phyloP scores from a whole-genome alignment of 2,329 filamentous ascomycete species.

The Aspergillus floridensis region DNA sequence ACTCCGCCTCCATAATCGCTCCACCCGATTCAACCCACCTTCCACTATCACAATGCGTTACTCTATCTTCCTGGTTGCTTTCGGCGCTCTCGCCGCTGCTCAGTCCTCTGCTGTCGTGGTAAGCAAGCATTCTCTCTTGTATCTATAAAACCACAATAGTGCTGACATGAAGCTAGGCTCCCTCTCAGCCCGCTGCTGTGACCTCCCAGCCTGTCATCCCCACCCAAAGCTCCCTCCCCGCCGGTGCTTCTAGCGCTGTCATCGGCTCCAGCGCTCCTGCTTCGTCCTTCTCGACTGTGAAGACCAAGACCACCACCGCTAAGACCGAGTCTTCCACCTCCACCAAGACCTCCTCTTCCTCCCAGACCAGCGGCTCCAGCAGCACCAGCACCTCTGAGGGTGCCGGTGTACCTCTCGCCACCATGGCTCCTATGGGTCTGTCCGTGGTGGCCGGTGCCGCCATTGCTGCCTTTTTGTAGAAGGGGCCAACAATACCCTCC shows the following conservation, averaged over 20 bases:
- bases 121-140: conserved; percentile 8
- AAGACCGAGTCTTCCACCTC: conserved; percentile 21
- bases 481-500: not conserved
- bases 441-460: conserved; percentile 43
- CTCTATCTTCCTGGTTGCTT: conserved; percentile 44
- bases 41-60: conserved; percentile 45
- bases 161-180: conserved; percentile 3
- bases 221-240: conserved; percentile 18
- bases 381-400: conserved; percentile 25
- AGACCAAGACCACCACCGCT: conserved; percentile 12
- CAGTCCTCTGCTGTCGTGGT: conserved; percentile 31
- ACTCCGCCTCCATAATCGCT: conserved; percentile 10
- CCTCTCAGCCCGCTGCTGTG: conserved; percentile 37
- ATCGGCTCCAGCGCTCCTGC: conserved; percentile 25
- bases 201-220: conserved; percentile 37
- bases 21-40: conserved; percentile 12
- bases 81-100: conserved; percentile 44
- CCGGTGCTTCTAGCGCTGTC: conserved; percentile 10
- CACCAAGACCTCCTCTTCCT: conserved; percentile 21
- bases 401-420: conserved; percentile 36
- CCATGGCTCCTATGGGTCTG: conserved; percentile 37
- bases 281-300: conserved; percentile 25
- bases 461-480: conserved; percentile 45
- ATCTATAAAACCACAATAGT: not conserved
- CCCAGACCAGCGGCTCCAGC: conserved; percentile 15